These are phyloP conservation scores for Phytophthora gonapodyides DNA, from an alignment of 352 stramenopile genomes.

Conservation along the genomic window DNA sequence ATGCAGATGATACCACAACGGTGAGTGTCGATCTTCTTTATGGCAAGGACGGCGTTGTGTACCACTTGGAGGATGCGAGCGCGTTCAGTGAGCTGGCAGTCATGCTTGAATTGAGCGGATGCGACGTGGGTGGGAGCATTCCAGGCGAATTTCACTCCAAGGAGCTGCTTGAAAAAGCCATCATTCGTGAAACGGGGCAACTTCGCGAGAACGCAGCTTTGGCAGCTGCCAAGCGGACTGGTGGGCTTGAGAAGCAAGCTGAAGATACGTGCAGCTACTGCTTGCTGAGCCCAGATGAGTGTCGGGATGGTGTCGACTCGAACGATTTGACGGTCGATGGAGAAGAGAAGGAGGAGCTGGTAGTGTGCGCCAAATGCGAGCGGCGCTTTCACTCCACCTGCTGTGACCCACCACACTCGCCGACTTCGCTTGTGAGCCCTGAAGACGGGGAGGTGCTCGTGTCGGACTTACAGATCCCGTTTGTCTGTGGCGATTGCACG, in stretches of 20 bases:
- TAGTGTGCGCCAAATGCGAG: constrained; percentile 62
- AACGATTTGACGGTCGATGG: constrained; percentile 4
- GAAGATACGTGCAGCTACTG: constrained; percentile 29
- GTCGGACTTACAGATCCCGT: constrained; percentile 67
- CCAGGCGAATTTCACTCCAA: constrained; percentile 43
- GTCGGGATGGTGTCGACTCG: constrained; percentile 12
- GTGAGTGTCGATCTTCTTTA: constrained; percentile 32
- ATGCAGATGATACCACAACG: not conserved
- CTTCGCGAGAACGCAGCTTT: constrained; percentile 7
- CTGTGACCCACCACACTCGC: constrained; percentile 72
- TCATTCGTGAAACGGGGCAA: constrained; percentile 34
- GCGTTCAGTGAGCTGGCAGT: constrained; percentile 39
- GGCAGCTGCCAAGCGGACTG: not conserved
- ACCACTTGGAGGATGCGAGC: constrained; percentile 28
- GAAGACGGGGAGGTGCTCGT: constrained; percentile 64
- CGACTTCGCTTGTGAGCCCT: constrained; percentile 56
- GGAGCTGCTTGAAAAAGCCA: constrained; percentile 44
- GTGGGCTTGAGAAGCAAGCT: not conserved
- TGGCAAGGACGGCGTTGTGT: constrained; percentile 27
- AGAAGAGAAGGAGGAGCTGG: constrained; percentile 42
- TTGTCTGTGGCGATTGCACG: constrained; percentile 69
- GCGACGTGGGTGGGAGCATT: constrained; percentile 25
- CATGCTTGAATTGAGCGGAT: constrained; percentile 38
- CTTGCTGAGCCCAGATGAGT: constrained; percentile 32
- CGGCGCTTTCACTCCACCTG: constrained; percentile 69